These are phyloP conservation scores for Rhynchospora breviuscula DNA, from an alignment of 176 grass and related monocot genomes.

Conservation along the genomic window DNA sequence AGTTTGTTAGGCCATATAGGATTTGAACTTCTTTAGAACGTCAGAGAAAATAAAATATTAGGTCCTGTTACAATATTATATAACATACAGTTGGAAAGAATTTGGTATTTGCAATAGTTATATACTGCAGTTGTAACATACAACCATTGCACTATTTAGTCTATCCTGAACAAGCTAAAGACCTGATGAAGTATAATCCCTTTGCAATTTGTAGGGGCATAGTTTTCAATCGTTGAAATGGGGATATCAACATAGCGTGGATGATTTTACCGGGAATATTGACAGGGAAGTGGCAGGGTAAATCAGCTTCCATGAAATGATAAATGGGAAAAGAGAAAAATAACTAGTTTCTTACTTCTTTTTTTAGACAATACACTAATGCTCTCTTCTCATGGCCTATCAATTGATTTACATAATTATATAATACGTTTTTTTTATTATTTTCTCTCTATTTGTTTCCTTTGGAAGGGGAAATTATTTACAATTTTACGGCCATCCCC, in stretches of 20 bases:
- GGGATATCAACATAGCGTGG: not conserved
- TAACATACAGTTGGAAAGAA: not conserved
- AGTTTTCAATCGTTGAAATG: not conserved
- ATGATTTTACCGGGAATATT: not conserved
- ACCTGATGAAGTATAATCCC: not conserved
- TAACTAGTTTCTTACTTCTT: not conserved
- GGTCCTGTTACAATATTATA: not conserved
- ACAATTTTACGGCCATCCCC: no score
- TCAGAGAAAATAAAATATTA: not conserved
- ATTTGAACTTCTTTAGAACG: not conserved
- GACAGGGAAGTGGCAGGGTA: not conserved
- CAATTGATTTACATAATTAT: not conserved
- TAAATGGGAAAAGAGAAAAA: not conserved
- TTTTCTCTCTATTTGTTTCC: not conserved
- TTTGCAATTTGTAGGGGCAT: not conserved
- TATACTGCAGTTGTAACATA: not conserved
- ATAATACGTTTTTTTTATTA: not conserved
- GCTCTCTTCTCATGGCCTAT: not conserved
- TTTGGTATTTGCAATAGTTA: not conserved
- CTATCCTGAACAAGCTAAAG: not conserved
- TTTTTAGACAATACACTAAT: not conserved
- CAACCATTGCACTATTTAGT: not conserved
- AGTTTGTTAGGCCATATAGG: not conserved
- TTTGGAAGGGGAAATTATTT: not conserved
- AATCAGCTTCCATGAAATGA: slow-evolving; percentile 7